phyloP scores from a whole-genome alignment of 176 grass and related monocot genomes.

The Calamus simplicifolius region DNA sequence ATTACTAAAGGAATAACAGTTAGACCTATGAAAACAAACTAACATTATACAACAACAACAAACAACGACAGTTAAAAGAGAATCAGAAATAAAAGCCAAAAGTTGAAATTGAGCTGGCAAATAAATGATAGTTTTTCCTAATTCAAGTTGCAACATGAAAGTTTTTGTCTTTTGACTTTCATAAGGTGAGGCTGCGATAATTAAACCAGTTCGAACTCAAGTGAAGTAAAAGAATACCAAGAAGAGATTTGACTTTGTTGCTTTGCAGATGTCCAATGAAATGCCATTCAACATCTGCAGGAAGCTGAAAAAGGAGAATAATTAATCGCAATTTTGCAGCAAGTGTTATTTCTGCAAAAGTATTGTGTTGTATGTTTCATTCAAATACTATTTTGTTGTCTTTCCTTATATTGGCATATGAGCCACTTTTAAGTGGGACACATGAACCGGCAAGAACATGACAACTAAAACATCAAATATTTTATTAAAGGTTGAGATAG shows the following conservation, averaged over 20 bases:
- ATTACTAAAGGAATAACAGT: too few species aligned
- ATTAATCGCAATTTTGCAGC: not conserved
- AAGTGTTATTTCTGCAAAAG: not conserved
- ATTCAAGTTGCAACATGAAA: too few species aligned
- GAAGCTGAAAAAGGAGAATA: slow-evolving; percentile 57
- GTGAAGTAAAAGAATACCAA: slow-evolving; percentile 32
- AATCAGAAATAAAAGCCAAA: too few species aligned
- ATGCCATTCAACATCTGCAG: slow-evolving; percentile 90
- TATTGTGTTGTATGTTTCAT: not conserved
- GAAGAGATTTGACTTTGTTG: slow-evolving; percentile 76
- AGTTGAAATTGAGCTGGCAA: too few species aligned
- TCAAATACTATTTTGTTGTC: not conserved
- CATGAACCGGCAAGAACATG: not conserved
- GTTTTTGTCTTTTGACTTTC: too few species aligned
- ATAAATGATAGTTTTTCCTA: too few species aligned
- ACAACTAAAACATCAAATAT: not conserved
- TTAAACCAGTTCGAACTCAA: not conserved
- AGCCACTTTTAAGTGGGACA: not conserved
- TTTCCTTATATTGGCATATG: not conserved
- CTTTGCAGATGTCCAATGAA: slow-evolving; percentile 94
- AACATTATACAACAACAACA: too few species aligned
- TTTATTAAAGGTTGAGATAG: not conserved
- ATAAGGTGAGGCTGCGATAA: too few species aligned
- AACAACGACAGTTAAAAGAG: too few species aligned
- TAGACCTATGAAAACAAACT: too few species aligned